Conservation (phyloP, 306 rosid genomes). For the Acacia crassicarpa region DNA sequence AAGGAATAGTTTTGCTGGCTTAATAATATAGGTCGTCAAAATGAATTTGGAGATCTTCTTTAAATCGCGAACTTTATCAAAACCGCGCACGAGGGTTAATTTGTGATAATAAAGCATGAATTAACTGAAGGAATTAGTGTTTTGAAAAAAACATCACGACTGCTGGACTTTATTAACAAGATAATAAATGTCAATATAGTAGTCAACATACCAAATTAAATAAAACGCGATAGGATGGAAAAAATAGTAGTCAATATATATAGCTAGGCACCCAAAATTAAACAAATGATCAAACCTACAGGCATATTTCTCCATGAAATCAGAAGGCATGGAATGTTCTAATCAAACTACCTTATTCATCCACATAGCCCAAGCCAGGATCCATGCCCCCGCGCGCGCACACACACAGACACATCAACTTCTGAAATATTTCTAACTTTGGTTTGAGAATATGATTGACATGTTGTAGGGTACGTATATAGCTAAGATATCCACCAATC, state of each 20-base stretch:
- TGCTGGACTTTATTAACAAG: background rate
- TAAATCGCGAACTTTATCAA: background rate
- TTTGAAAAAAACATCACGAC: background rate
- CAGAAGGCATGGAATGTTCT: background rate
- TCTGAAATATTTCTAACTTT: background rate
- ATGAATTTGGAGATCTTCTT: background rate
- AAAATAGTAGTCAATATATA: background rate
- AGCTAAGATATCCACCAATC: constrained; percentile 35
- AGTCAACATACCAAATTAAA: background rate
- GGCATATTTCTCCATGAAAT: background rate
- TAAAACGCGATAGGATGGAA: background rate
- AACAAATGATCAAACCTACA: background rate
- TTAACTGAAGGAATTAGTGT: background rate
- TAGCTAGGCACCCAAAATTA: background rate
- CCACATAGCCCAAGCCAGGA: background rate
- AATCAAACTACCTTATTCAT: background rate
- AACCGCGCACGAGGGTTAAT: background rate
- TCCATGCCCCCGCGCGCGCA: background rate
- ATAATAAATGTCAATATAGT: background rate
- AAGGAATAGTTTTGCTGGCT: constrained; percentile 2
- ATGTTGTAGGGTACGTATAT: background rate
- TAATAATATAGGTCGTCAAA: constrained; percentile 3
- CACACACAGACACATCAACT: background rate
- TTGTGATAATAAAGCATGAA: background rate
- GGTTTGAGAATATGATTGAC: constrained; percentile 1